Conservation (phyloP, 2,329 filamentous ascomycete genomes). For the Phialemoniopsis sp. region DNA sequence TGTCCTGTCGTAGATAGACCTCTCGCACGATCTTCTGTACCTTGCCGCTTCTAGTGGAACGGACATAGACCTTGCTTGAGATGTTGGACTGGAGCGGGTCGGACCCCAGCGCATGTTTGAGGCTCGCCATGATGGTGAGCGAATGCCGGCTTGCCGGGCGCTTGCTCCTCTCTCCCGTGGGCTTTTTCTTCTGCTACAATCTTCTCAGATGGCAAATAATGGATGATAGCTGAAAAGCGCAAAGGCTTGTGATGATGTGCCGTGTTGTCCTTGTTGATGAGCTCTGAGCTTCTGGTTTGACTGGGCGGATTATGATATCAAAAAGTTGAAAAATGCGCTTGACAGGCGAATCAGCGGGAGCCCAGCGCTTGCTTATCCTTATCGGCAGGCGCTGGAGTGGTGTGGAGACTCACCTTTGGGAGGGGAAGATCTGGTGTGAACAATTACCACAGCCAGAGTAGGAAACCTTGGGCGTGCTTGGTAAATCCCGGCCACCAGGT, state of each 20-base stretch:
- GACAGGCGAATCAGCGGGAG: conserved; percentile 10
- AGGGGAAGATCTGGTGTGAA: not conserved
- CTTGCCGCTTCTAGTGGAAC: conserved; percentile 92
- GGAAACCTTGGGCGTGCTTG: too few species aligned
- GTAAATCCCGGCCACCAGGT: too few species aligned
- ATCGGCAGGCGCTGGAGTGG: conserved; percentile 4
- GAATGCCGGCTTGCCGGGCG: conserved; percentile 11
- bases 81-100: conserved; percentile 65
- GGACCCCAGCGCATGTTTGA: conserved; percentile 53
- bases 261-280: not conserved
- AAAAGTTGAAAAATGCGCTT: conserved; percentile 8
- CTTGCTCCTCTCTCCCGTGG: conserved; percentile 1
- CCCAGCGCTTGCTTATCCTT: conserved; percentile 10
- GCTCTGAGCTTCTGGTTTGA: not conserved
- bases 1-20: conserved; percentile 92
- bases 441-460: too few species aligned
- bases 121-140: conserved; percentile 52
- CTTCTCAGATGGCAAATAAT: not conserved
- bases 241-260: not conserved
- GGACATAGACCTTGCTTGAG: conserved; percentile 92
- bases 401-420: not conserved
- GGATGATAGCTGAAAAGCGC: not conserved
- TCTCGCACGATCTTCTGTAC: conserved; percentile 98
- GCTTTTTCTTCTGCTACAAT: not conserved
- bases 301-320: not conserved